Evolutionary conservation across 2,329 filamentous ascomycete genomes (phyloP).

Genomic region (Fonsecaea nubica): DNA sequence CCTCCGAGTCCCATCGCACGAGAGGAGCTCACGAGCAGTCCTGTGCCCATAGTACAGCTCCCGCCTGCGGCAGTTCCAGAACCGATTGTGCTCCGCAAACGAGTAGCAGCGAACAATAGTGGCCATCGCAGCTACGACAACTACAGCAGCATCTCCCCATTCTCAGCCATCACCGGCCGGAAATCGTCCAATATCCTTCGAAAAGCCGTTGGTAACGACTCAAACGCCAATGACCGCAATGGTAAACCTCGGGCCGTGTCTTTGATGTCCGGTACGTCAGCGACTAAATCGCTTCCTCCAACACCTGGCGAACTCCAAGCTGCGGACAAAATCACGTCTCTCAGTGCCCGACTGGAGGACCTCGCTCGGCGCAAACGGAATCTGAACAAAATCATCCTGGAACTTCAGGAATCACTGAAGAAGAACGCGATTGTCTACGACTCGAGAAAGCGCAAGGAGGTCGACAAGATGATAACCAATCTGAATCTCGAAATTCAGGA

Average conservation of each 20-base stretch:
- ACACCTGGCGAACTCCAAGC: constrained; percentile 63
- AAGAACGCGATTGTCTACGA: constrained; percentile 71
- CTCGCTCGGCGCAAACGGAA: constrained; percentile 73
- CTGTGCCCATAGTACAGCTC: constrained; percentile 44
- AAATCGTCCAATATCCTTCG: constrained; percentile 37
- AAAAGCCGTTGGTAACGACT: constrained; percentile 30
- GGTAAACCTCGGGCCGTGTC: constrained; percentile 32
- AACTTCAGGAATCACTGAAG: constrained; percentile 80
- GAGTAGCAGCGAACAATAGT: constrained; percentile 38
- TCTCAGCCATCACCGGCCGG: constrained; percentile 31
- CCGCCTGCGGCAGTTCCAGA: constrained; percentile 38
- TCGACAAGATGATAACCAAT: constrained; percentile 69
- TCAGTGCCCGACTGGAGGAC: constrained; percentile 70
- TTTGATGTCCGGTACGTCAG: constrained; percentile 43
- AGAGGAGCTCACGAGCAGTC: constrained; percentile 49
- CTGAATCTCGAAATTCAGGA: constrained; percentile 73
- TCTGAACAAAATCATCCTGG: constrained; percentile 73
- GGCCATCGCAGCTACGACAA: constrained; percentile 46
- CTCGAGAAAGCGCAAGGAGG: constrained; percentile 64
- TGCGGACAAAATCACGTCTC: constrained; percentile 68
- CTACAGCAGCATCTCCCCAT: constrained; percentile 43
- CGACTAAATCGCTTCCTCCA: constrained; percentile 64
- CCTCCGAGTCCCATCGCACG: constrained; percentile 46
- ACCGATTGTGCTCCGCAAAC: constrained; percentile 51
- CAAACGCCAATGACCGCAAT: constrained; percentile 8